Conservation (phyloP, 2,329 filamentous ascomycete species). For the Trichophyton simii region DNA sequence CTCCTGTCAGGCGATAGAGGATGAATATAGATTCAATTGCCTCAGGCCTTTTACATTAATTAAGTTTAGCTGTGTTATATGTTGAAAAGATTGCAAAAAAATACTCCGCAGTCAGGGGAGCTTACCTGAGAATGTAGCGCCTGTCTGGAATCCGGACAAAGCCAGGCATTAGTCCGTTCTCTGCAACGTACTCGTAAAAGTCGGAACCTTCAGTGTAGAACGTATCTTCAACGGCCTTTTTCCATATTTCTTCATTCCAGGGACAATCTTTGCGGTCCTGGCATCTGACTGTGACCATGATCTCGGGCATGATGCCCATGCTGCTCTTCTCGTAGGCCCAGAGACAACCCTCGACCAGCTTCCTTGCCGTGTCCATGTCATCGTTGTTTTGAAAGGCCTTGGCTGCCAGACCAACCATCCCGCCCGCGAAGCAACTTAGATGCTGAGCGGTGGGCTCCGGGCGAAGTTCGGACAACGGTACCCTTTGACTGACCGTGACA, state of each 20-base stretch:
- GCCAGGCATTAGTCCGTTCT: slow-evolving; percentile 9
- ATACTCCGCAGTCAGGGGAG: not conserved
- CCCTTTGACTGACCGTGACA: slow-evolving; percentile 22
- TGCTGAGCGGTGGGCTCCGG: slow-evolving; percentile 38
- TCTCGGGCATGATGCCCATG: slow-evolving; percentile 44
- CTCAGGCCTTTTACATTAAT: slow-evolving; percentile 45
- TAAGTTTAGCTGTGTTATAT: not conserved
- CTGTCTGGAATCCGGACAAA: slow-evolving; percentile 7
- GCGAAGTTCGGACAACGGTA: slow-evolving; percentile 15
- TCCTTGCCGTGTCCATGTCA: slow-evolving; percentile 38
- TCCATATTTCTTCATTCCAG: slow-evolving; percentile 10
- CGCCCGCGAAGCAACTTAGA: slow-evolving; percentile 43
- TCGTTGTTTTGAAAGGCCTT: slow-evolving; percentile 39
- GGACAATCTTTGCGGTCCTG: slow-evolving; percentile 7
- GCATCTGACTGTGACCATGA: slow-evolving; percentile 34
- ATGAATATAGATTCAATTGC: slow-evolving; percentile 82
- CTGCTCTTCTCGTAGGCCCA: slow-evolving; percentile 41
- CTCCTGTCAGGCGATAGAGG: slow-evolving; percentile 80
- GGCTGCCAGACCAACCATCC: slow-evolving; percentile 44
- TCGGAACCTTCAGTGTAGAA: not conserved
- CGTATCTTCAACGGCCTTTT: not conserved
- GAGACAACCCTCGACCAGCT: slow-evolving; percentile 43
- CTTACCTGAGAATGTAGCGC: slow-evolving; percentile 13
- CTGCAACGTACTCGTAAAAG: slow-evolving; percentile 4
- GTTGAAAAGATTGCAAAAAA: not conserved